Evolutionary conservation across 2,329 filamentous ascomycete genomes (phyloP), one percentile per base, ranked within the genome.

Genomic region (Amylocarpus encephaloides): DNA sequence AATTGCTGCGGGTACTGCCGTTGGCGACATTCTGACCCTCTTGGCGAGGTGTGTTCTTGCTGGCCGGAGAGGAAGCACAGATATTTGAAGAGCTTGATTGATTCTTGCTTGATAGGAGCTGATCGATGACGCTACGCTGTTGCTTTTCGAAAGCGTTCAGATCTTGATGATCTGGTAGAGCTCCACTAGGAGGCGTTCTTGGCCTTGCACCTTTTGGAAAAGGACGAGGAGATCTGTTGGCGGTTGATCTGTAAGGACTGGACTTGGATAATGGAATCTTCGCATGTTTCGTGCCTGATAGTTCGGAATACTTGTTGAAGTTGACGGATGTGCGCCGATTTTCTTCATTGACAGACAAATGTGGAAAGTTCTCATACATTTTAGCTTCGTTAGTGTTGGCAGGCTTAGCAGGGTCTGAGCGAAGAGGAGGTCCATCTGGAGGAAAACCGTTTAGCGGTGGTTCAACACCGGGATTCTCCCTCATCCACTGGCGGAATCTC

Each of bases 181-280:
- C 52, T 60, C 62, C 63, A 63, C 63, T 66, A 44, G 60, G 62
- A 64, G 60, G 41, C 50, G 48, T 56, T 45, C 46, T 46, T 47
- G 52, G 29, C 32, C 30, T 43, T 33, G 43, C 45, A 13, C 18
- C 34, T 18, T 40, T 33, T 34, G 43, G 39, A 22, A 53, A 58
- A n/a, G 50, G 45, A 44, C 41, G 40, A 32, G 51, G 46, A 48
- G 44, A 54, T 32, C 53, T 62, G 34, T 19, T 19, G 38, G 34
- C 16, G 2, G 30, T 34, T 13, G 36, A 32, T 19, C 32, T 22
- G 30, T 30, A 19, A 6, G 13, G 18, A 22, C 26, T 29, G 12
- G n/a, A 18, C 22, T 38, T 34, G 48, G 47, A 40, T 15, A 26
- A 36, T 45, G 11, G 35, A 38, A 39, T 45, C 32, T 48, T 43